A percentile compares a stretch with the other conserved stretches of the same genome.
Conservation (phyloP, 2,329 filamentous ascomycete genomes). For the Gaeumannomyces sp. region DNA sequence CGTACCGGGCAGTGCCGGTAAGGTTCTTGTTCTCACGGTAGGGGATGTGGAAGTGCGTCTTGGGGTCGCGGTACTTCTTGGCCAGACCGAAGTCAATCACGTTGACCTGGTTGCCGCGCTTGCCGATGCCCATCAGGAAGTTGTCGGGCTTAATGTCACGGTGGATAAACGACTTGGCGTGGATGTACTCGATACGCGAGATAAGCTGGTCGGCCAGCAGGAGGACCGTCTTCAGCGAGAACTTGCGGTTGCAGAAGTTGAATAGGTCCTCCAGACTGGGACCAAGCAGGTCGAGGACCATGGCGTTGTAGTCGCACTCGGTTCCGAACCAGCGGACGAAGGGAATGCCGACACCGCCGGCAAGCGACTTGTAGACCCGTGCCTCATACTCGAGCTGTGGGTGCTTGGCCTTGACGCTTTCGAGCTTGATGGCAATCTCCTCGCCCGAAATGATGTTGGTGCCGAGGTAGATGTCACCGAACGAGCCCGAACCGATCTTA, state of each 20-base stretch:
- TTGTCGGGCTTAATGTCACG: conserved; percentile 99
- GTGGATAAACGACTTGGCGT: conserved; percentile 99
- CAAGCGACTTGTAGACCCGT: conserved; percentile 83
- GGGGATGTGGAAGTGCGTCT: conserved; percentile 99
- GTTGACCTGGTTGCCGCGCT: conserved; percentile 98
- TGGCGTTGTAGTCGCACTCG: conserved; percentile 99
- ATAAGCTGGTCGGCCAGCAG: conserved; percentile 97
- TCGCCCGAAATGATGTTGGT: conserved; percentile 99
- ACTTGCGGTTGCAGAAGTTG: conserved; percentile 99
- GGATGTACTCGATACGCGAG: conserved; percentile 98
- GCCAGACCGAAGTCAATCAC: conserved; percentile 98
- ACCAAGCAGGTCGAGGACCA: conserved; percentile 95
- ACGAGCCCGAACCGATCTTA: conserved; percentile 96
- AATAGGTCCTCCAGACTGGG: conserved; percentile 96
- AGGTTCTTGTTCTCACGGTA: conserved; percentile 99
- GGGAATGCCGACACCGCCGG: conserved; percentile 93
- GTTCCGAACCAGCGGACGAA: conserved; percentile 99
- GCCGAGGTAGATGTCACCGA: conserved; percentile 97
- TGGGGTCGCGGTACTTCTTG: conserved; percentile 99
- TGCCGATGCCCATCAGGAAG: conserved; percentile 98
- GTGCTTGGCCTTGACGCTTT: conserved; percentile 99
- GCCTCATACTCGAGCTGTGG: conserved; percentile 98
- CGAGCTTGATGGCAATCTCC: conserved; percentile 99
- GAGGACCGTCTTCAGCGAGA: conserved; percentile 96
- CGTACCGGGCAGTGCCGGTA: conserved; percentile 96